Evolutionary conservation across 257 asterid species (phyloP).

Genomic region (Solanum medicagineum): DNA sequence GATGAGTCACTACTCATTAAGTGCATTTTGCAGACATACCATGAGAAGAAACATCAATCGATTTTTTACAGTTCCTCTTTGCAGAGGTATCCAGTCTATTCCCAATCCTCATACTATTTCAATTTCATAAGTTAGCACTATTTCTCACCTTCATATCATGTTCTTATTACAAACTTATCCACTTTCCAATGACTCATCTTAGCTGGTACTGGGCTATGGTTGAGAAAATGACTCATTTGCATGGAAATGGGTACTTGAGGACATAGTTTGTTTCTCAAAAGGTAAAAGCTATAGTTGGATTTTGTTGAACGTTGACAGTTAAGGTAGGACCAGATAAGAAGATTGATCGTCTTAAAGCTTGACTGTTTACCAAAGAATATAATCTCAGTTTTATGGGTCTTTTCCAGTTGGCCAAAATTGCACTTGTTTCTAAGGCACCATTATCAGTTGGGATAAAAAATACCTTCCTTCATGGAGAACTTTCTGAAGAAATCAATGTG

Average conservation of each 20-base stretch:
- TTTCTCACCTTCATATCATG: background rate
- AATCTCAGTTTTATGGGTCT: background rate
- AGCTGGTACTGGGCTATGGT: too few relatives aligned
- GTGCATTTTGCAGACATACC: background rate
- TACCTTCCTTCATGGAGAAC: background rate
- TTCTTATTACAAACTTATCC: background rate
- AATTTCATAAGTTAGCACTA: background rate
- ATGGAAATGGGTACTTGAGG: background rate
- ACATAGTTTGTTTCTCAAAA: background rate
- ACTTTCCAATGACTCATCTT: background rate
- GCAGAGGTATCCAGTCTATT: background rate
- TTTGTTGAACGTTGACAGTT: background rate
- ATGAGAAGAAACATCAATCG: background rate
- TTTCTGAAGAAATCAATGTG: background rate
- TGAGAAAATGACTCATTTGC: background rate
- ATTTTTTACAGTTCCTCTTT: background rate
- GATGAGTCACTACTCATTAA: background rate
- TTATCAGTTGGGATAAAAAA: background rate
- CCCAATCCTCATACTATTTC: background rate
- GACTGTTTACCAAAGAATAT: background rate
- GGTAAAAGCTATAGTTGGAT: background rate
- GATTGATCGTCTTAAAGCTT: background rate
- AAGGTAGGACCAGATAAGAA: background rate
- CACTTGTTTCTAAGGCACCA: background rate
- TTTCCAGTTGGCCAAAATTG: background rate